Conservation (phyloP, 768 basidiomycete genomes). For the Tricholoma matsutake region DNA sequence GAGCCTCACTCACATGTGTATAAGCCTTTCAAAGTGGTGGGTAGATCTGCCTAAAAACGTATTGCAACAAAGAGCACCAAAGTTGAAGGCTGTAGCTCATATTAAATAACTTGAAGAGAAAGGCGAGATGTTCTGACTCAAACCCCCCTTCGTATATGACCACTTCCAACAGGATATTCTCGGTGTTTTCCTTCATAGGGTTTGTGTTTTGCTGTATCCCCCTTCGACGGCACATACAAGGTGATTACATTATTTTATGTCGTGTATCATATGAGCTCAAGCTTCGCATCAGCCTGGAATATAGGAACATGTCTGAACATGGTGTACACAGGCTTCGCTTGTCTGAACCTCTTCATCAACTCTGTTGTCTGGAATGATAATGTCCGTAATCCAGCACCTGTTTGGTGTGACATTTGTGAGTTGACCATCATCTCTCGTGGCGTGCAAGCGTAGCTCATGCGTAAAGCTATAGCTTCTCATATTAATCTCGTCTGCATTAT, state of each 20-base stretch:
- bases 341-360: slow-evolving; percentile 44
- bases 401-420: slow-evolving; percentile 33
- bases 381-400: slow-evolving; percentile 26
- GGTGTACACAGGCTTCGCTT: slow-evolving; percentile 40
- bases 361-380: slow-evolving; percentile 48
- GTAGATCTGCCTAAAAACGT: too few relatives aligned
- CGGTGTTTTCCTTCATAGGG: background rate
- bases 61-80: too few relatives aligned
- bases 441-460: background rate
- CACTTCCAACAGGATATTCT: background rate
- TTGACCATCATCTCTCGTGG: background rate
- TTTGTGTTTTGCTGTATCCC: background rate
- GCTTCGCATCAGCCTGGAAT: slow-evolving; percentile 36
- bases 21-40: too few relatives aligned
- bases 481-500: background rate
- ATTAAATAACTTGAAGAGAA: too few relatives aligned
- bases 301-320: slow-evolving; percentile 53
- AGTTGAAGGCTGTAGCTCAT: too few relatives aligned
- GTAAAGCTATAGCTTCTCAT: background rate
- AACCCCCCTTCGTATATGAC: too few relatives aligned
- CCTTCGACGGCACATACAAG: background rate
- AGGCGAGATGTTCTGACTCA: too few relatives aligned
- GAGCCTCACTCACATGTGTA: too few relatives aligned
- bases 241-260: background rate
- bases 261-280: background rate